Base-by-base conservation (phyloP, 495 filamentous ascomycete genomes). In the Astrocystis sublimbata region DNA sequence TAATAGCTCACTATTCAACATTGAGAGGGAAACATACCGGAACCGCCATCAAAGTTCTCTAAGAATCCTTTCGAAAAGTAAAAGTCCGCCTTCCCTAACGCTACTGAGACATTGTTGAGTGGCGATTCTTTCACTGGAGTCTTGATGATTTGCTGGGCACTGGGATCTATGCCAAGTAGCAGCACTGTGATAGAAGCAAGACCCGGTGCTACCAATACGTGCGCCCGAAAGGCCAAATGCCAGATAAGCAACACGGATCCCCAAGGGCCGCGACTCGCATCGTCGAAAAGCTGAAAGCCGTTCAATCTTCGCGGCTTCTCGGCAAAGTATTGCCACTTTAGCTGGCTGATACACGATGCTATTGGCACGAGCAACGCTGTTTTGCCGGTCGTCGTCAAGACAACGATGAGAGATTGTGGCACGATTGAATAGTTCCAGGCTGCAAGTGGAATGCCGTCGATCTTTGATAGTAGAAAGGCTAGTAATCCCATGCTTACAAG, bases 271-370 rank as follows among this genome's bases (percentile, higher is more conserved):
- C 65, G 64, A 45, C 67, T 65, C 8, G 80, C 78, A 35, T 76
- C 75, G 58, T 83, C 81, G 26, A 79, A 71, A 10, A 73, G 45
- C 30, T 77, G 69, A 38, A 82, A 67, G 54, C 81, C 76, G 23
- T 65, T 66, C 17, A 83, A 59, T 42, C 68, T 68, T 43, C 71
- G 70, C n/a, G 71, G 67, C 6, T 62, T 49, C 10, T 67, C 23
- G n/a, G 23, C 68, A 58, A 79, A 81, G 72, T 80, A 79, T 2
- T 73, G 72, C 77, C 78, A 81, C 64, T 83, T 83, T 9, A 79
- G 69, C 62, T 81, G 78, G n/a, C 72, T 73, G 40, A 83, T 56
- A 35, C 66, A 73, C 33, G 75, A 74, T 4, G 72, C 68, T 21
- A 78, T 61, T 7, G 73, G 63, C 21, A 79, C 68, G 24, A 75